Percentiles rank a stretch among this genome's conserved stretches.
Conservation (phyloP, 371 early-diverging fungal species). For the Mortierella sp. region DNA sequence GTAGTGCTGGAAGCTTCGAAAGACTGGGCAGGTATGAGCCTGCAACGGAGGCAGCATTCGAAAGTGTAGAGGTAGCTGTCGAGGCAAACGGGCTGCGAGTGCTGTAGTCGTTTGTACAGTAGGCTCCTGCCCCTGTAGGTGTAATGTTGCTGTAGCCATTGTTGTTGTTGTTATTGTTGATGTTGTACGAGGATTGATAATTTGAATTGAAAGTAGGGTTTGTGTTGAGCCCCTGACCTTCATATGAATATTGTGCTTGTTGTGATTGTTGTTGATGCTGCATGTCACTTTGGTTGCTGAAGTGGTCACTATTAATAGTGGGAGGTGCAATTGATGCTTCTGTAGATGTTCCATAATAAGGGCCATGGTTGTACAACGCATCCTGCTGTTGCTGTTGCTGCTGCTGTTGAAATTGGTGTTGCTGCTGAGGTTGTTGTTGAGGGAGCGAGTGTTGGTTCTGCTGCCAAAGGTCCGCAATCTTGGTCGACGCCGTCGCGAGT, state of each 20-base stretch:
- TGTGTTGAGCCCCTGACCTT: constrained; percentile 17
- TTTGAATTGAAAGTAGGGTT: constrained; percentile 23
- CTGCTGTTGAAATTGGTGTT: constrained; percentile 17
- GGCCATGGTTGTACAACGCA: constrained; percentile 20
- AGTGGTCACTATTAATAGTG: constrained; percentile 6
- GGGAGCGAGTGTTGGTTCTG: constrained; percentile 45
- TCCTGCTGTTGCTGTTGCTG: constrained; percentile 22
- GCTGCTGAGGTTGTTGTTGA: constrained; percentile 32
- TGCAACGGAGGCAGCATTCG: constrained; percentile 43
- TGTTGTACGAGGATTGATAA: constrained; percentile 38
- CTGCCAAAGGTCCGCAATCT: constrained; percentile 57
- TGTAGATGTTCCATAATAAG: constrained; percentile 24
- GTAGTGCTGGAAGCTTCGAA: constrained; percentile 35
- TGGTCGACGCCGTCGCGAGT: constrained; percentile 45
- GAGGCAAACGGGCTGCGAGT: constrained; percentile 27
- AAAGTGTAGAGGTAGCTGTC: constrained; percentile 35
- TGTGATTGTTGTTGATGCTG: not conserved
- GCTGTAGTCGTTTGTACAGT: constrained; percentile 10
- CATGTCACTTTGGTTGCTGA: constrained; percentile 18
- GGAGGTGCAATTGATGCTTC: not conserved
- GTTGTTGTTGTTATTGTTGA: constrained; percentile 15
- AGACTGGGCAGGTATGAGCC: constrained; percentile 48
- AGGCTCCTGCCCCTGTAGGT: too few species aligned
- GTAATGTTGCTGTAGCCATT: constrained; percentile 12
- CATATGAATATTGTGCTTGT: constrained; percentile 36